Evolutionary conservation across 106 monocot species (phyloP).

Genomic region (Ottelia alismoides): DNA sequence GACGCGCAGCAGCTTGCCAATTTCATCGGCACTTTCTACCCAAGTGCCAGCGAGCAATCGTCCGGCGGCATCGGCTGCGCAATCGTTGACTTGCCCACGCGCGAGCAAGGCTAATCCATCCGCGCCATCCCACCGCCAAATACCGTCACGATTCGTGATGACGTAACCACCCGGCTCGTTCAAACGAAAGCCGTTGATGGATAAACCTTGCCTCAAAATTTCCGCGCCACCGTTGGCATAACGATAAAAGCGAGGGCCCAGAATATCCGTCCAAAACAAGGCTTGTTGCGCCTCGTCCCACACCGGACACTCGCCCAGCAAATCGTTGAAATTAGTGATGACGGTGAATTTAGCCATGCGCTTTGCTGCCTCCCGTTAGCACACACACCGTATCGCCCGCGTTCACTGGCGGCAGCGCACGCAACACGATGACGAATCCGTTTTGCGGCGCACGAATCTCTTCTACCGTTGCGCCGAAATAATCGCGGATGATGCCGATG

Average conservation of each 20-base stretch:
- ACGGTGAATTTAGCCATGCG: too few relatives aligned
- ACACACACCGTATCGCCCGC: too few relatives aligned
- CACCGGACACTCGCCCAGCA: background rate
- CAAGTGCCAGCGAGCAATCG: background rate
- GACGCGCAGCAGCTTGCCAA: background rate
- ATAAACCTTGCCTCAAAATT: background rate
- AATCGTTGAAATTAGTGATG: too few relatives aligned
- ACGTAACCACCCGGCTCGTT: background rate
- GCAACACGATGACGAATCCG: too few relatives aligned
- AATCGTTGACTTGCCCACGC: background rate
- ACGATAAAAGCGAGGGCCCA: background rate
- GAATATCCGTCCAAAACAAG: background rate
- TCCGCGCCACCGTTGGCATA: background rate
- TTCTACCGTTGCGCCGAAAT: too few relatives aligned
- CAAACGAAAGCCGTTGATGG: background rate
- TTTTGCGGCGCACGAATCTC: too few relatives aligned
- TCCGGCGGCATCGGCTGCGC: background rate
- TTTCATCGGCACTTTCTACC: background rate
- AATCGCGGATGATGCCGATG: too few relatives aligned
- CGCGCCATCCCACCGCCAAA: background rate
- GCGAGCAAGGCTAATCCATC: background rate
- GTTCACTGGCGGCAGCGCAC: too few relatives aligned
- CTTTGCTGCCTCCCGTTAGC: too few relatives aligned
- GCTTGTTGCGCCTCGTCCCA: background rate
- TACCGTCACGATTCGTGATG: background rate